Evolutionary conservation across 495 filamentous ascomycete genomes (phyloP), one percentile per base, ranked within the genome.

Genomic region (Antarctomyces pellizariae): DNA sequence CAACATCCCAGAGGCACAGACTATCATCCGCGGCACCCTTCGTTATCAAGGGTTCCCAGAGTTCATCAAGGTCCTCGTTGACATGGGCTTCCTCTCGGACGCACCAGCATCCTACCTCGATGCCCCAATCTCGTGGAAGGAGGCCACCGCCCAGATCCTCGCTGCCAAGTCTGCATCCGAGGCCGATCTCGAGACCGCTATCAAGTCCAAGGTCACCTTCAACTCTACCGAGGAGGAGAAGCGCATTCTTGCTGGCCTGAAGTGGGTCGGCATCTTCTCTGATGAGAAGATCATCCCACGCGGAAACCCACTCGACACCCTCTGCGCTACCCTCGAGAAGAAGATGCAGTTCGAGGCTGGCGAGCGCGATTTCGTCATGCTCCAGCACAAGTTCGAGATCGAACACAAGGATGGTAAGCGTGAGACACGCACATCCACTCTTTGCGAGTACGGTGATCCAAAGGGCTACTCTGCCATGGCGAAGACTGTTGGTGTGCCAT

Each of bases 371-470:
- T 53, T 91, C 21, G 66, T 69, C 30, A 75, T 83, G 62, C 65
- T 91, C 21, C 79, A 89, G 54, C 86, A 97, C 62, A 79, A 74
- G 47, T 93, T 92, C 46, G 72, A 71, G 46, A 76, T 93, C 40
- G 75, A 92, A 59, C 49, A 71, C 44, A 64, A 66, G 45, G 77
- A 92, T 41, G 52, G 54, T 29, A 47, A 42, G 29, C 52, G 66
- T 45, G 72, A 90, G 60, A 76, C 64, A 19, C 59, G 68, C 23
- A 82, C 76, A 5, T 73, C 64, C 20, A 93, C 83, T 7, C 63
- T 93, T 5, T 60, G 59, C 48, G 84, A 89, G 45, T 90, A 91
- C 45, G 84, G 86, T 40, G 69, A 69, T 39, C 71, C 75, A 6
- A 57, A 62, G 27, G 72, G 77, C 13, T 91, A 86, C 56, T 75